phyloP scores from a whole-genome alignment of 2,329 filamentous ascomycete species.

The Trichoderma semiorbis region DNA sequence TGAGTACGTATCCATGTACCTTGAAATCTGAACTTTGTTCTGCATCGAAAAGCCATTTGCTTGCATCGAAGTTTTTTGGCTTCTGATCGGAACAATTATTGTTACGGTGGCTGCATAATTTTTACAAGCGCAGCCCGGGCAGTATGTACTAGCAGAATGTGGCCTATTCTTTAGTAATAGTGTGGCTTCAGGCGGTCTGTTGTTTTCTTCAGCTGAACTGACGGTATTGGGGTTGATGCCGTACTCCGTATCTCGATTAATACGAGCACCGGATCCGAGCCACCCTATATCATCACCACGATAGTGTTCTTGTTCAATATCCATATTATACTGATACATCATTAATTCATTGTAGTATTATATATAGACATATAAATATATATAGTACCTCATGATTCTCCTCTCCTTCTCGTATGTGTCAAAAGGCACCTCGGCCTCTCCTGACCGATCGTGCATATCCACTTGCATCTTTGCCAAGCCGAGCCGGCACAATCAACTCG shows the following conservation, averaged over 20 bases:
- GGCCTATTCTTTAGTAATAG: neutral
- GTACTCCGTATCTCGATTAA: too few species aligned
- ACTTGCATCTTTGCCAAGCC: constrained; percentile 2
- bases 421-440: neutral
- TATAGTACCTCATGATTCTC: too few species aligned
- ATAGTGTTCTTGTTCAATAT: neutral
- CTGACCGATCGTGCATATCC: neutral
- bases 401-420: neutral
- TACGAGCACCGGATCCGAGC: neutral
- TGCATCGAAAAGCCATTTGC: neutral
- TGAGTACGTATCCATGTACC: neutral
- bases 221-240: neutral
- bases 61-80: neutral
- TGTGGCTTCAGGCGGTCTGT: neutral
- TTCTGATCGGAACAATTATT: neutral
- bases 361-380: too few species aligned
- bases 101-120: neutral
- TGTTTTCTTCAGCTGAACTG: neutral
- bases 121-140: neutral
- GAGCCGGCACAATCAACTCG: neutral
- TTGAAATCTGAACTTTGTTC: neutral
- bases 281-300: neutral
- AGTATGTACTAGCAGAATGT: neutral
- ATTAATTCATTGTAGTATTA: too few species aligned
- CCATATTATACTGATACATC: too few species aligned